Percentiles rank a stretch among this genome's conserved stretches.
phyloP scores from a whole-genome alignment of 2,329 filamentous ascomycete genomes.

The Alternaria dauci region DNA sequence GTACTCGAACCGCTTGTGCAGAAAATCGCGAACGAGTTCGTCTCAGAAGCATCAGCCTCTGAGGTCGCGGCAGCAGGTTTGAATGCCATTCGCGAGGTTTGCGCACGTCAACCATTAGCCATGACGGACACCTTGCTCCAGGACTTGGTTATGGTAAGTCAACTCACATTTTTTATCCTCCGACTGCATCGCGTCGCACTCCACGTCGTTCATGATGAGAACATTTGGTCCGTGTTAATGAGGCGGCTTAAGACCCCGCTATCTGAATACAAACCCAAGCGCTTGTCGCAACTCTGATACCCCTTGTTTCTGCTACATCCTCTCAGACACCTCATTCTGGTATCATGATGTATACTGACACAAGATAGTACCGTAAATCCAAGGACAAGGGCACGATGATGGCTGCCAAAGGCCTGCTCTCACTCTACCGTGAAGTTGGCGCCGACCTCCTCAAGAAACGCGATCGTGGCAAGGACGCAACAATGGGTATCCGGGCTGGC shows the following conservation, averaged over 20 bases:
- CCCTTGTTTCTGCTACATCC: conserved; percentile 25
- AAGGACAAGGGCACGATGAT: conserved; percentile 99
- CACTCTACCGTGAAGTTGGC: conserved; percentile 88
- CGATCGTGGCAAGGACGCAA: conserved; percentile 89
- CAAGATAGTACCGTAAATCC: conserved; percentile 77
- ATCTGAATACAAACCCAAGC: conserved; percentile 79
- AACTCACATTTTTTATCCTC: conserved; percentile 21
- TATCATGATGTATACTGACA: conserved; percentile 10
- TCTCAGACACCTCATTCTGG: neutral
- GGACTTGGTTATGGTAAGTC: conserved; percentile 77
- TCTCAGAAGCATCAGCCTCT: conserved; percentile 89
- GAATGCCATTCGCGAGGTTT: conserved; percentile 94
- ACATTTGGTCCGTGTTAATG: conserved; percentile 95
- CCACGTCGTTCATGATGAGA: conserved; percentile 73
- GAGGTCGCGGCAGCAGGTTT: conserved; percentile 92
- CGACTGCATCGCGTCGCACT: conserved; percentile 30
- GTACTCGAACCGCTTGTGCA: conserved; percentile 87
- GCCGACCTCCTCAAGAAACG: conserved; percentile 88
- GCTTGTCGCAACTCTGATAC: conserved; percentile 77
- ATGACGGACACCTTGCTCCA: conserved; percentile 97
- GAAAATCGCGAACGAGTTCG: conserved; percentile 98
- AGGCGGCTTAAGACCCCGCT: conserved; percentile 92
- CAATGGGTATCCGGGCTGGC: conserved; percentile 80
- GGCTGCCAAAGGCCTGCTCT: conserved; percentile 91
- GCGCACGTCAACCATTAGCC: conserved; percentile 88